Conservation (phyloP, 1,139 yeast genomes). For the Nematodospora anomalae region DNA sequence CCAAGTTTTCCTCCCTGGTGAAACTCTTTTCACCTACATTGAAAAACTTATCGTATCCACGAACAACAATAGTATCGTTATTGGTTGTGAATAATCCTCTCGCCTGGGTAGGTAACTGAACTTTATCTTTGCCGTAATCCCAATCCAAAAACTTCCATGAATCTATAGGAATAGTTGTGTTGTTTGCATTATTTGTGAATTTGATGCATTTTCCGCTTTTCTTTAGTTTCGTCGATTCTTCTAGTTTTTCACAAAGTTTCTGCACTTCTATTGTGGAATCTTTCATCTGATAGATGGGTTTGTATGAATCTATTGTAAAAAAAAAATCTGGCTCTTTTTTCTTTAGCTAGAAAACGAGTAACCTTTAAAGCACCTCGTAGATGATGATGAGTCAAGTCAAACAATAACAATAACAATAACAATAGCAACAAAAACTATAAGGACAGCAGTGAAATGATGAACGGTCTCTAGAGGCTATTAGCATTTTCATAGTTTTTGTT, state of each 20-base stretch:
- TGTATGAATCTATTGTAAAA: background rate
- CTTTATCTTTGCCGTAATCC: slow-evolving; percentile 64
- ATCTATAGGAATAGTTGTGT: slow-evolving; percentile 17
- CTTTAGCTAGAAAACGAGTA: background rate
- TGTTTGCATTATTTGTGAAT: slow-evolving; percentile 19
- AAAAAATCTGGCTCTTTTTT: background rate
- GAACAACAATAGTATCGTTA: slow-evolving; percentile 53
- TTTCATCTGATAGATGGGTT: slow-evolving; percentile 5
- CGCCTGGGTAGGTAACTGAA: slow-evolving; percentile 67
- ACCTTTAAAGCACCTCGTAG: background rate
- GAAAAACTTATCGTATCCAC: slow-evolving; percentile 97
- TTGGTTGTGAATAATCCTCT: slow-evolving; percentile 76
- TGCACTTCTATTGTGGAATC: slow-evolving; percentile 18
- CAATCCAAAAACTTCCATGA: slow-evolving; percentile 88
- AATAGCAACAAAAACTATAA: slow-evolving; percentile 1
- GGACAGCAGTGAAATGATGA: background rate
- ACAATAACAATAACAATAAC: background rate
- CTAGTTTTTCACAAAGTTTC: slow-evolving; percentile 17
- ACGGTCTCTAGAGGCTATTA: too few relatives aligned
- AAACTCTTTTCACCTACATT: slow-evolving; percentile 63
- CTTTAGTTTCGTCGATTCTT: slow-evolving; percentile 20
- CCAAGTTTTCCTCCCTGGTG: slow-evolving; percentile 53
- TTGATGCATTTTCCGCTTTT: slow-evolving; percentile 26
- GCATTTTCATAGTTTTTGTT: too few relatives aligned
- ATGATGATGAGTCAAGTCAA: background rate